Evolutionary conservation across 805 yeast species (phyloP).

Genomic region (Saturnispora besseyi): DNA sequence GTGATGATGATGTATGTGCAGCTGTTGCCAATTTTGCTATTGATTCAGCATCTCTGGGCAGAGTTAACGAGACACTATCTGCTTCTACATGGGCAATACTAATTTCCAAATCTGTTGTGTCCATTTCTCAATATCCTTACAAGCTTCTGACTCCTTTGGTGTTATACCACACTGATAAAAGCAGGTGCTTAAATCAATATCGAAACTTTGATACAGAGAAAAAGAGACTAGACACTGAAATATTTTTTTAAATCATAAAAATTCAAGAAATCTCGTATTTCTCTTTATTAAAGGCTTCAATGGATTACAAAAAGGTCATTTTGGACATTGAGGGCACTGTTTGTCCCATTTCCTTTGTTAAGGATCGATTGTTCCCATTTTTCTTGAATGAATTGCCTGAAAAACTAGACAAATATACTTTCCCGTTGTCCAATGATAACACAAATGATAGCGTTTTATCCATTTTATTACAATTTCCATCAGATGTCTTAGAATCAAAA

Average conservation of each 20-base stretch:
- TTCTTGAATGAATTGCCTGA: slow-evolving; percentile 46
- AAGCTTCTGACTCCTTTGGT: neutral
- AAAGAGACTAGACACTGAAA: neutral
- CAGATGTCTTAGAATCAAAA: slow-evolving; percentile 20
- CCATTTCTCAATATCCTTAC: neutral
- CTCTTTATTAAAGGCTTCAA: neutral
- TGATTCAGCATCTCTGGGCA: neutral
- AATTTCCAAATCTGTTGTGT: neutral
- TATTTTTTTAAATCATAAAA: neutral
- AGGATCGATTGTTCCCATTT: slow-evolving; percentile 68
- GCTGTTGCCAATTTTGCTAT: neutral
- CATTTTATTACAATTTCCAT: slow-evolving; percentile 40
- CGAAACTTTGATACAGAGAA: neutral
- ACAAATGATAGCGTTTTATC: slow-evolving; percentile 22
- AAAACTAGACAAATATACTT: slow-evolving; percentile 25
- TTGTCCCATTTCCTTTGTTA: slow-evolving; percentile 85
- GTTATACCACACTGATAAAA: neutral
- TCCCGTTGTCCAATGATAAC: slow-evolving; percentile 24
- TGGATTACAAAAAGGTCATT: slow-evolving; percentile 27
- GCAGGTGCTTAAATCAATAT: neutral
- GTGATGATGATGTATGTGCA: neutral
- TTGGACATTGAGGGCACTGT: slow-evolving; percentile 90
- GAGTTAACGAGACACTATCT: neutral
- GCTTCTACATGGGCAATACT: neutral
- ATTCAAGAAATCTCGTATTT: neutral